Base-by-base conservation (phyloP, 2,329 filamentous ascomycete species). In the Nothopassalora personata region DNA sequence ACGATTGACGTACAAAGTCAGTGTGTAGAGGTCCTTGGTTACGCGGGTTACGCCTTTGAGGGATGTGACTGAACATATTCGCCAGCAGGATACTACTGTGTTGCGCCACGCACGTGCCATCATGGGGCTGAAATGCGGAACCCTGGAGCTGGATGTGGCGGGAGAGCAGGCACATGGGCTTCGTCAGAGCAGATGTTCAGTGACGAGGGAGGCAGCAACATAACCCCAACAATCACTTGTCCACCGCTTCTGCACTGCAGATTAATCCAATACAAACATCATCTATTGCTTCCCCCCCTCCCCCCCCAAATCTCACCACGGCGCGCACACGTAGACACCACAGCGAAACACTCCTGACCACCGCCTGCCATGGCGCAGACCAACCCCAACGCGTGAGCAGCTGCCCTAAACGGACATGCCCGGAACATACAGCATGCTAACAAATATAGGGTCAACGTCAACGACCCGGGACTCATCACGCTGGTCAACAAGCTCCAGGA, bases 401-500 rank as follows among this genome's bases (percentile, higher is more conserved):
- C 48, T 49, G n/a, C 15, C 39, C 30, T 27, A 18, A 8, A 46
- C n/a, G 15, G 39, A 43, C 18, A 58, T 15, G 23, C 31, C 31
- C 13, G 6, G 19, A 45, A 19, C 45, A 27, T 33, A 33, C 47
- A 48, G 45, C 33, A 33, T 53, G 56, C 56, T 62, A 52, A 66
- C 28, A 27, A 23, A 10, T 30, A 11, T 72, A 88, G 85, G 68
- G 86, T 88, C 75, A 88, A 88, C 73, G 86, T 88, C 62, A 88
- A 88, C 72, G 86, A 88, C 70, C 86, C 86, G 28, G 80, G 80
- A 65, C 79, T 88, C 68, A 88, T 88, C 70, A 87, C 86, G 33
- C 88, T 97, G 69, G 94, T 99, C 75, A 99, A 99, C 83, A 97
- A 96, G 82, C 87, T 99, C 51, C 94, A 99, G 76, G 94, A 99